Percentiles rank a stretch among this genome's conserved stretches.
phyloP scores from a whole-genome alignment of 331 rosid genomes.

The Malus hybrid region DNA sequence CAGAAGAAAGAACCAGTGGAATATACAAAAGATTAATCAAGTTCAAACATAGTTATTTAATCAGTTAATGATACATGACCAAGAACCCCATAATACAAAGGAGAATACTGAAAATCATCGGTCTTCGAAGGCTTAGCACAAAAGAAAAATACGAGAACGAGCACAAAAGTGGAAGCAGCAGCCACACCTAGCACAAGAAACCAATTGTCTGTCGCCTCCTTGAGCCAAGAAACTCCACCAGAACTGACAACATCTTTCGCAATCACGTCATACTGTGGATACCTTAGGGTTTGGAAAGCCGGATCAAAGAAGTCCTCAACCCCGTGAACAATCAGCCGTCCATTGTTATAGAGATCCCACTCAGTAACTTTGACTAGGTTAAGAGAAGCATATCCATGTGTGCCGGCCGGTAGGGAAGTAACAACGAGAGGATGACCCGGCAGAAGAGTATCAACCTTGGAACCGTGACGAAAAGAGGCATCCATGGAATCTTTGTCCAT shows the following conservation, averaged over 20 bases:
- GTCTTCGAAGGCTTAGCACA: too few relatives aligned
- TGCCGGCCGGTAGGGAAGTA: not conserved
- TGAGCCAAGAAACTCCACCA: not conserved
- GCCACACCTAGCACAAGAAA: too few relatives aligned
- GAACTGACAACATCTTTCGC: not conserved
- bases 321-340: not conserved
- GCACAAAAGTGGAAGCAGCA: too few relatives aligned
- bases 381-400: not conserved
- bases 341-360: not conserved
- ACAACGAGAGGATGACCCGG: not conserved
- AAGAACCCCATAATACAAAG: too few relatives aligned
- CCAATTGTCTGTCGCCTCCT: not conserved
- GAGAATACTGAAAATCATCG: too few relatives aligned
- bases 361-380: not conserved
- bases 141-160: too few relatives aligned
- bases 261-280: not conserved
- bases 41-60: too few relatives aligned
- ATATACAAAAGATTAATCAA: too few relatives aligned
- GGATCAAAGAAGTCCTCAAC: slow-evolving; percentile 9
- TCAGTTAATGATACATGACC: too few relatives aligned
- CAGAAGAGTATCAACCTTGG: not conserved
- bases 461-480: not conserved
- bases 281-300: not conserved
- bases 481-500: not conserved
- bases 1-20: too few relatives aligned